phyloP scores from a whole-genome alignment of 768 basidiomycete genomes.

The Hebeloma cylindrosporum region DNA sequence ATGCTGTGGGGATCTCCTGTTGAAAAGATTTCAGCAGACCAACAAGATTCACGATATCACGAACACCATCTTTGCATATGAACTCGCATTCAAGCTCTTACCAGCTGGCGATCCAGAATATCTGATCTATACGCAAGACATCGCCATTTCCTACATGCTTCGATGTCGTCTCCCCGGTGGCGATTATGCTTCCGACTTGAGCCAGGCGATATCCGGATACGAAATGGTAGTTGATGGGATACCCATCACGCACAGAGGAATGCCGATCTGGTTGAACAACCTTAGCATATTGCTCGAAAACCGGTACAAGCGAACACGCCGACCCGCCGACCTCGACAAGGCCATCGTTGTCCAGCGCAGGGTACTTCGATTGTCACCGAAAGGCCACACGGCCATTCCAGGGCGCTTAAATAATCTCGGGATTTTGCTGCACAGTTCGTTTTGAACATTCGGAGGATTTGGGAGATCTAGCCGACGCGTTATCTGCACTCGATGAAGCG shows the following conservation, averaged over 20 bases:
- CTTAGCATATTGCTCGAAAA: constrained; percentile 11
- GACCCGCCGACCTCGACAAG: constrained; percentile 10
- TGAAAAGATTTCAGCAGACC: not conserved
- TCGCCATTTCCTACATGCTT: constrained; percentile 2
- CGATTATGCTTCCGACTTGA: constrained; percentile 7
- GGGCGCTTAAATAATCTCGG: no score
- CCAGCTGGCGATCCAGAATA: not conserved
- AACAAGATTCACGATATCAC: not conserved
- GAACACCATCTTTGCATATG: not conserved
- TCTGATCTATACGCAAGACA: constrained; percentile 1
- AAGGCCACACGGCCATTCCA: constrained; percentile 2
- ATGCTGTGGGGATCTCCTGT: constrained; percentile 1
- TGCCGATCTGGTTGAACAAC: constrained; percentile 12
- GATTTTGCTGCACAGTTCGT: no score
- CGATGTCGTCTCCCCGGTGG: constrained; percentile 7
- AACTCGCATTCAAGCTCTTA: constrained; percentile 1
- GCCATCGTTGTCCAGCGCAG: constrained; percentile 8
- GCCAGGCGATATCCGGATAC: constrained; percentile 1
- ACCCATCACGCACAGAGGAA: constrained; percentile 12
- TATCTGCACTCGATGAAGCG: no score
- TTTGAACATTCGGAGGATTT: no score
- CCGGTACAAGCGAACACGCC: constrained; percentile 9
- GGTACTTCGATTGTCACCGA: constrained; percentile 8
- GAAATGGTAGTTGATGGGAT: constrained; percentile 12
- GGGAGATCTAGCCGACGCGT: no score